Conservation (phyloP, 1,284 basidiomycete genomes). For the Ceratobasidium sp. region DNA sequence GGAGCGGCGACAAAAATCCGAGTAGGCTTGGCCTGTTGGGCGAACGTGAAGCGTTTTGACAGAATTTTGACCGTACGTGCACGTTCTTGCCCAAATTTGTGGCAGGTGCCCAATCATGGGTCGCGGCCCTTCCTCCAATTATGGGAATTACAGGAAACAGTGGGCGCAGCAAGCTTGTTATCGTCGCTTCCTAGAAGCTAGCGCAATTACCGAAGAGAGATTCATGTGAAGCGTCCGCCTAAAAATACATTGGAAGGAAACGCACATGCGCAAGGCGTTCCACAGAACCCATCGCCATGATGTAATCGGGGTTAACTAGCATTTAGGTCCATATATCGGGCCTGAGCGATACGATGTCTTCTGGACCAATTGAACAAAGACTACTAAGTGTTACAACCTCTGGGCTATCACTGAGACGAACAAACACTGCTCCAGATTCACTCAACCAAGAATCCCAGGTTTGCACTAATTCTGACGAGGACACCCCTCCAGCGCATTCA, state of each 20-base stretch:
- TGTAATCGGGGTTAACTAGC: no score
- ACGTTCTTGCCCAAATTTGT: not conserved
- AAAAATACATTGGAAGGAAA: not conserved
- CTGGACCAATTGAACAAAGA: no score
- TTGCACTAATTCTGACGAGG: no score
- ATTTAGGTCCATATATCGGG: no score
- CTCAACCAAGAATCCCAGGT: no score
- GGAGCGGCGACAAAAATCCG: no score
- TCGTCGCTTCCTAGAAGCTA: not conserved
- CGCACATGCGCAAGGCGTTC: conserved; percentile 3
- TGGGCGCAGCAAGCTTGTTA: not conserved
- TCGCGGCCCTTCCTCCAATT: not conserved
- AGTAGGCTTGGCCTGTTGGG: not conserved
- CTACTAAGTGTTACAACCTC: no score
- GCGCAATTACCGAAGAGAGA: not conserved
- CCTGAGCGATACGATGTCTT: no score
- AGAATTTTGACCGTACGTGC: not conserved
- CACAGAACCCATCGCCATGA: no score
- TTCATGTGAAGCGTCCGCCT: not conserved
- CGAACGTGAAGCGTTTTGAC: not conserved
- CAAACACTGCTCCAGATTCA: no score
- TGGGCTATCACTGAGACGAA: no score
- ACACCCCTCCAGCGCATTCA: no score
- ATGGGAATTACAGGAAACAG: not conserved
- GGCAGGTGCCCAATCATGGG: not conserved